Evolutionary conservation across 192 early-diverging fungal genomes (phyloP).

Genomic region (Diversispora epigaea): DNA sequence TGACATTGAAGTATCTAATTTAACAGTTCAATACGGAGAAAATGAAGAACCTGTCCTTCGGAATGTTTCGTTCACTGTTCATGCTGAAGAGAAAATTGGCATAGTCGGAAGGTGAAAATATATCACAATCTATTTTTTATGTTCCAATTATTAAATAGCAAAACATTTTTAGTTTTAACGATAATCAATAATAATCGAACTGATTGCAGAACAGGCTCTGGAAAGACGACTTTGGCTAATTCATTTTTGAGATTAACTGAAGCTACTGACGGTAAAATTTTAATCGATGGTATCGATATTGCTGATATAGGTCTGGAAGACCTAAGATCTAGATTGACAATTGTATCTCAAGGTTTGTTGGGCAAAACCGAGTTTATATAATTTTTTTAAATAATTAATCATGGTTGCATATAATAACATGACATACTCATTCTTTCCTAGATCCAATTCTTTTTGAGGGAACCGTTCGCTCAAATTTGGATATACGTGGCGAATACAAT

Average conservation of each 20-base stretch:
- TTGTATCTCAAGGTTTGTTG: constrained; percentile 79
- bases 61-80: constrained; percentile 64
- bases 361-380: background rate
- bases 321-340: constrained; percentile 73
- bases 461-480: constrained; percentile 78
- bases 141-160: background rate
- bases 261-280: constrained; percentile 63
- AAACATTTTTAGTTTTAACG: background rate
- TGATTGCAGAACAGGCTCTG: constrained; percentile 72
- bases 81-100: constrained; percentile 79
- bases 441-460: constrained; percentile 56
- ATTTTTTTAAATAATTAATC: background rate
- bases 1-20: constrained; percentile 63
- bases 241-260: constrained; percentile 82
- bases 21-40: constrained; percentile 76
- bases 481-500: constrained; percentile 78
- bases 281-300: constrained; percentile 81
- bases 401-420: background rate
- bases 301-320: constrained; percentile 71
- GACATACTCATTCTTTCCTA: constrained; percentile 1
- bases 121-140: background rate
- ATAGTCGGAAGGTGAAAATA: constrained; percentile 67
- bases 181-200: background rate
- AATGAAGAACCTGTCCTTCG: constrained; percentile 73
- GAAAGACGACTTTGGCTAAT: constrained; percentile 78